Evolutionary conservation across 441 rosid genomes (phyloP).

Genomic region (Euphorbia schlechtendalii): DNA sequence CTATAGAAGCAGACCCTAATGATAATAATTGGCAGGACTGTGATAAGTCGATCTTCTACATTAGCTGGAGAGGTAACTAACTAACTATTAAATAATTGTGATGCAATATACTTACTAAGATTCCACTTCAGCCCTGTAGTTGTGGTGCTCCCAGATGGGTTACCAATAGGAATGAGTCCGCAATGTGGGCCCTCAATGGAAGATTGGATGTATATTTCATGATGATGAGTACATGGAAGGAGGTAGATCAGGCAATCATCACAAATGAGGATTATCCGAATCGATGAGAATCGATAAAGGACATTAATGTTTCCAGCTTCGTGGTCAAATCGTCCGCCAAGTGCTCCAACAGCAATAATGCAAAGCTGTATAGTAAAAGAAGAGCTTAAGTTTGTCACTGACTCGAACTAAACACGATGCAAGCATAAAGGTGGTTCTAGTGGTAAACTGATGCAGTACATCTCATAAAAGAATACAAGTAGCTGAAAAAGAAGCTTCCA

Average conservation of each 20-base stretch:
- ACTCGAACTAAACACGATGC: too few species aligned
- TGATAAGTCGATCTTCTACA: too few species aligned
- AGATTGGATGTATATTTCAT: conserved; percentile 53
- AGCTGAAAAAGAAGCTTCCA: background rate
- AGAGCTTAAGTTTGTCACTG: conserved; percentile 3
- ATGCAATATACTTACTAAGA: conserved; percentile 53
- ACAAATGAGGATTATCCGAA: conserved; percentile 55
- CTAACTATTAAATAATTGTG: background rate
- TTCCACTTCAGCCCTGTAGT: conserved; percentile 91
- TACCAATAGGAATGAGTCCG: conserved; percentile 81
- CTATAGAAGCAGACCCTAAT: too few species aligned
- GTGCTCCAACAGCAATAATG: conserved; percentile 85
- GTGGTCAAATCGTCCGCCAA: conserved; percentile 95
- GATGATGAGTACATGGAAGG: conserved; percentile 61
- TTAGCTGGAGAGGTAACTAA: background rate
- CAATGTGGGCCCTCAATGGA: conserved; percentile 76
- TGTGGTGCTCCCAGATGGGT: conserved; percentile 57
- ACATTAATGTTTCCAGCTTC: conserved; percentile 87
- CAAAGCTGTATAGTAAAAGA: conserved; percentile 45
- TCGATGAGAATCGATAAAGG: conserved; percentile 46
- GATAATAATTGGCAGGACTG: too few species aligned
- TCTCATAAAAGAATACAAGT: background rate
- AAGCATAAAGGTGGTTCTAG: background rate
- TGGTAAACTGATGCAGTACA: background rate
- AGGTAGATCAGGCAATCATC: conserved; percentile 75